Evolutionary conservation across 2,329 filamentous ascomycete species (phyloP).

Genomic region (Calonectria henricotiae): DNA sequence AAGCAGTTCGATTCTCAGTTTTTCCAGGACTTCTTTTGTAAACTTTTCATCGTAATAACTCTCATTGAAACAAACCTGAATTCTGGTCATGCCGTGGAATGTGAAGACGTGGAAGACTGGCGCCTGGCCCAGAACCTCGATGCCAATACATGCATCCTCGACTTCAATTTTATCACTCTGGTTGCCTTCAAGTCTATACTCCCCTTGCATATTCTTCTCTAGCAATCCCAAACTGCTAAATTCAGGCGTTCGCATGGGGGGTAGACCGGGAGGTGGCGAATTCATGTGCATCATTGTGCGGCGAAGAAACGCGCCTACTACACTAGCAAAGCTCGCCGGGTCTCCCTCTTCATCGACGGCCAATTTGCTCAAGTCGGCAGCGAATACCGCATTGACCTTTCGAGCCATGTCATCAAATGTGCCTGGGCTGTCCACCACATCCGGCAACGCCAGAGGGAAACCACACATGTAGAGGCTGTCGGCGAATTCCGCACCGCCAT

Average conservation of each 20-base stretch:
- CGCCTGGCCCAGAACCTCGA: neutral
- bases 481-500: neutral
- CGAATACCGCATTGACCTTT: neutral
- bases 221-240: slow-evolving; percentile 4
- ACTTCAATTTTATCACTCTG: neutral
- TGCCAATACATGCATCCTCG: neutral
- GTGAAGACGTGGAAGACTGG: slow-evolving; percentile 3
- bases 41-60: neutral
- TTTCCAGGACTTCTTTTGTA: neutral
- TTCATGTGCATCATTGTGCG: neutral
- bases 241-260: slow-evolving; percentile 2
- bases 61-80: slow-evolving; percentile 3
- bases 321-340: neutral
- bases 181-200: neutral
- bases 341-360: neutral
- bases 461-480: neutral
- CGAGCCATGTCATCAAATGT: neutral
- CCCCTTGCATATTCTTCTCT: neutral
- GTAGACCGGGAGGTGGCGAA: neutral
- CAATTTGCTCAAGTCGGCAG: neutral
- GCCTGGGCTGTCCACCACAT: slow-evolving; percentile 5
- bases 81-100: neutral
- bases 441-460: neutral
- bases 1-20: neutral
- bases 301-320: neutral